A percentile compares a stretch with the other conserved stretches of the same genome.
Evolutionary conservation across 2,329 filamentous ascomycete genomes (phyloP).

Genomic region (Aspergillaceae sp.): DNA sequence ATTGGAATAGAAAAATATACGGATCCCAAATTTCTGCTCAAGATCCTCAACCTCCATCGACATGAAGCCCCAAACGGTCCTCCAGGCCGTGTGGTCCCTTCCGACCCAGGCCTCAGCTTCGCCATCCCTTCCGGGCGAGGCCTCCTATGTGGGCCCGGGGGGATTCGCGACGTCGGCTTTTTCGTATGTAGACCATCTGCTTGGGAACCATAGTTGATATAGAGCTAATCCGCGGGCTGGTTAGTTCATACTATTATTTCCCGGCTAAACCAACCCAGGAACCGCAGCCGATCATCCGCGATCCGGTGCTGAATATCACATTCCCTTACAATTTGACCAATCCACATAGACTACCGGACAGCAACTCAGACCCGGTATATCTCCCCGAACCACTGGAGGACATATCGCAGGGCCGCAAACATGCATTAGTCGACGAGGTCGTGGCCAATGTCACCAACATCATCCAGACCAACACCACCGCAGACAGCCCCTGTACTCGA

Average conservation of each 20-base stretch:
- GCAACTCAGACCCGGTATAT: constrained; percentile 43
- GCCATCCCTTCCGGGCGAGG: constrained; percentile 13
- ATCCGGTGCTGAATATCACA: constrained; percentile 47
- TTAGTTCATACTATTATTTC: constrained; percentile 38
- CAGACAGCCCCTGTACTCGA: constrained; percentile 41
- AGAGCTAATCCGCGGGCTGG: background rate
- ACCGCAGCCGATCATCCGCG: constrained; percentile 47
- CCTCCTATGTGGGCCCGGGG: constrained; percentile 25
- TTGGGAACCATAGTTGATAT: background rate
- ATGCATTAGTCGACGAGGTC: constrained; percentile 34
- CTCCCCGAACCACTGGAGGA: constrained; percentile 43
- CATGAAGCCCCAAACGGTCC: constrained; percentile 5
- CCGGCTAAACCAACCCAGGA: constrained; percentile 39
- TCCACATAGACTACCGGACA: constrained; percentile 43
- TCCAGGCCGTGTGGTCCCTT: constrained; percentile 5
- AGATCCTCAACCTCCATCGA: too few relatives aligned
- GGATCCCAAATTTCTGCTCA: too few relatives aligned
- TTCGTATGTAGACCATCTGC: constrained; percentile 24
- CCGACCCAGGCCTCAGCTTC: constrained; percentile 1
- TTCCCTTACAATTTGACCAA: constrained; percentile 49
- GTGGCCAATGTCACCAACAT: constrained; percentile 38
- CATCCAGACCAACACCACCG: constrained; percentile 35
- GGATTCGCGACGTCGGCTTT: constrained; percentile 46
- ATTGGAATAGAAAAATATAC: too few relatives aligned
- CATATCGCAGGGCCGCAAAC: constrained; percentile 32